Percentiles rank a stretch among this genome's conserved stretches.
These are phyloP conservation scores for Candida lessepsii DNA, from an alignment of 805 yeast species.

Conservation along the genomic window DNA sequence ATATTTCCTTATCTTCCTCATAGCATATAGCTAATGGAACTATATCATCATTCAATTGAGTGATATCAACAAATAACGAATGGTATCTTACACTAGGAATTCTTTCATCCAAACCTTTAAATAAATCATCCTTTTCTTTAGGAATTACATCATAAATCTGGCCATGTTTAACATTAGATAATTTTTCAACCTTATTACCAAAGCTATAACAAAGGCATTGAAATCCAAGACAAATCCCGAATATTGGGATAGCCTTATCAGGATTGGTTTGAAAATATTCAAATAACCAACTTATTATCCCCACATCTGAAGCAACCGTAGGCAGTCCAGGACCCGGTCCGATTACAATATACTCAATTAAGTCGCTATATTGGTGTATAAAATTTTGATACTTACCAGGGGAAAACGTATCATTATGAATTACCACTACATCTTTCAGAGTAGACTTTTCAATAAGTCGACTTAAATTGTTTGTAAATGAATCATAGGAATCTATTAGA, in stretches of 20 bases:
- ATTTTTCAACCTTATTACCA: constrained; percentile 55
- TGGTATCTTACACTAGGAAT: constrained; percentile 79
- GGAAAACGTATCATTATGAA: constrained; percentile 59
- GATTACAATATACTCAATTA: constrained; percentile 72
- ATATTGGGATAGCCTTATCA: constrained; percentile 50
- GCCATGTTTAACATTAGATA: constrained; percentile 76
- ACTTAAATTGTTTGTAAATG: constrained; percentile 83
- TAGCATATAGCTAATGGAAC: constrained; percentile 61
- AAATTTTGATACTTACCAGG: constrained; percentile 29
- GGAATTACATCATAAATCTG: constrained; percentile 61
- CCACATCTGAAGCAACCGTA: constrained; percentile 56
- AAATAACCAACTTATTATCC: constrained; percentile 64
- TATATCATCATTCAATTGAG: constrained; percentile 30
- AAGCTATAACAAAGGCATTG: constrained; percentile 70
- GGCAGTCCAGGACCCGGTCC: constrained; percentile 99
- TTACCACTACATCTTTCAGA: constrained; percentile 48
- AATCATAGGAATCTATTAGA: constrained; percentile 90
- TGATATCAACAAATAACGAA: constrained; percentile 59
- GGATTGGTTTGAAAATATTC: constrained; percentile 15
- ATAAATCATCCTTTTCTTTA: constrained; percentile 32
- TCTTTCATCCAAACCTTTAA: constrained; percentile 4
- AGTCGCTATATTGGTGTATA: constrained; percentile 42
- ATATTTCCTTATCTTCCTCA: constrained; percentile 36
- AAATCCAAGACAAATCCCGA: constrained; percentile 93
- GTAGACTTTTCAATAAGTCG: constrained; percentile 57